Conservation (phyloP, 306 rosid species). For the Carpinus viminea region DNA sequence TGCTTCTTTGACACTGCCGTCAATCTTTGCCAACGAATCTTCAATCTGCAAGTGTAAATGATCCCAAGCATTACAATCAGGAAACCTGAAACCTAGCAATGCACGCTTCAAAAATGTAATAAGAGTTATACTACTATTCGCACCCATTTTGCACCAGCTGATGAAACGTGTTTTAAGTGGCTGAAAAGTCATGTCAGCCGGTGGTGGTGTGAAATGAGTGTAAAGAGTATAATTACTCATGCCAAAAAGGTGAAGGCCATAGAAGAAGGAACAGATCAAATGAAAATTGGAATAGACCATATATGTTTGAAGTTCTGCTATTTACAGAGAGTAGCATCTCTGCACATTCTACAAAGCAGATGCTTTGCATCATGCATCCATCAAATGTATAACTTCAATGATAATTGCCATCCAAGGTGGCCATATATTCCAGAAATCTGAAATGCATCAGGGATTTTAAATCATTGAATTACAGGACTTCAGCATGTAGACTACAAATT, state of each 20-base stretch:
- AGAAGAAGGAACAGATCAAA: background rate
- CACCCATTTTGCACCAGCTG: too few relatives aligned
- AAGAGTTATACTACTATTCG: too few relatives aligned
- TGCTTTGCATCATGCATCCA: background rate
- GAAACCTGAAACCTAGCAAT: background rate
- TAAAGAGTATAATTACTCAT: too few relatives aligned
- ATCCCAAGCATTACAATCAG: conserved; percentile 12
- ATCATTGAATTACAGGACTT: background rate
- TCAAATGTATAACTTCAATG: background rate
- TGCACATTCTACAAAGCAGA: background rate
- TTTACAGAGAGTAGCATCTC: background rate
- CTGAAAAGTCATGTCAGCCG: too few relatives aligned
- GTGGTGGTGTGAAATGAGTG: too few relatives aligned
- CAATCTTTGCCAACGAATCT: conserved; percentile 70
- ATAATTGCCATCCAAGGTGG: background rate
- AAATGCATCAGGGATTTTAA: background rate
- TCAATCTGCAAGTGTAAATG: conserved; percentile 58
- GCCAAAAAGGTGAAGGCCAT: too few relatives aligned
- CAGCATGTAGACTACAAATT: background rate
- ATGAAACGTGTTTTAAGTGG: too few relatives aligned
- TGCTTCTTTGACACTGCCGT: conserved; percentile 70
- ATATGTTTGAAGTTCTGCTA: background rate
- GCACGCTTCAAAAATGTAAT: background rate
- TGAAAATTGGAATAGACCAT: background rate
- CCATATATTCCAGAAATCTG: background rate